Conservation (phyloP, 257 asterid genomes). For the Mentha longifolia region DNA sequence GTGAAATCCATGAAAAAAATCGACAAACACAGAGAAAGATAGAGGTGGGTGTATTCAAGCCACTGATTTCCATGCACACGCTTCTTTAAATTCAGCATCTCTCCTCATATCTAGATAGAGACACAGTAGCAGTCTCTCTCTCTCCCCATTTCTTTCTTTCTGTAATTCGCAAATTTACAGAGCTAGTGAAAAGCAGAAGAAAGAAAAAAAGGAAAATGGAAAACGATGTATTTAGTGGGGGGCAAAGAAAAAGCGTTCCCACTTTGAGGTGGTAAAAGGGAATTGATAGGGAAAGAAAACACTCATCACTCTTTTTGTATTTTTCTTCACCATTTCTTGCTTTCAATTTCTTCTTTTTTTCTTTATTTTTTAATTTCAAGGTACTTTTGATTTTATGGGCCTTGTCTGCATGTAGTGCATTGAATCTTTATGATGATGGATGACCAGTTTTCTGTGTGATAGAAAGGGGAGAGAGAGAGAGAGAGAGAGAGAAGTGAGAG, state of each 20-base stretch:
- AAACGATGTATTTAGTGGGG: slow-evolving; percentile 45
- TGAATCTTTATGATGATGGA: slow-evolving; percentile 43
- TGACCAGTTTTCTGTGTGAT: slow-evolving; percentile 36
- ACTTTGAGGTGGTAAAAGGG: slow-evolving; percentile 25
- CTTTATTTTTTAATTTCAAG: slow-evolving; percentile 21
- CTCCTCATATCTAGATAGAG: background rate
- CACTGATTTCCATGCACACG: slow-evolving; percentile 49
- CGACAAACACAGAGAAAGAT: background rate
- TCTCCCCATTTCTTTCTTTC: no score
- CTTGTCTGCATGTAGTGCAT: slow-evolving; percentile 30
- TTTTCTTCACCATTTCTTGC: background rate
- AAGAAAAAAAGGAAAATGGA: background rate
- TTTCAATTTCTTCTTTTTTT: background rate
- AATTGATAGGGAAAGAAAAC: background rate
- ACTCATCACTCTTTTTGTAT: slow-evolving; percentile 29
- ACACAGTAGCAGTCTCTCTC: background rate
- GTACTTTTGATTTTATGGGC: slow-evolving; percentile 40
- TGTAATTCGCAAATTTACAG: slow-evolving; percentile 25
- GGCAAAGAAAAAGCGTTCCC: slow-evolving; percentile 36
- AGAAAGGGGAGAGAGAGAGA: slow-evolving; percentile 17
- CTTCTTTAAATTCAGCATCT: slow-evolving; percentile 12
- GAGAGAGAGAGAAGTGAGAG: background rate
- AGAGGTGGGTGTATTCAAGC: slow-evolving; percentile 34
- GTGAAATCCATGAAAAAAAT: slow-evolving; percentile 13
- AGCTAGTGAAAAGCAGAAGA: slow-evolving; percentile 14